These are phyloP conservation scores for Ascochyta fabae DNA, from an alignment of 2,329 filamentous ascomycete species.

Conservation along the genomic window DNA sequence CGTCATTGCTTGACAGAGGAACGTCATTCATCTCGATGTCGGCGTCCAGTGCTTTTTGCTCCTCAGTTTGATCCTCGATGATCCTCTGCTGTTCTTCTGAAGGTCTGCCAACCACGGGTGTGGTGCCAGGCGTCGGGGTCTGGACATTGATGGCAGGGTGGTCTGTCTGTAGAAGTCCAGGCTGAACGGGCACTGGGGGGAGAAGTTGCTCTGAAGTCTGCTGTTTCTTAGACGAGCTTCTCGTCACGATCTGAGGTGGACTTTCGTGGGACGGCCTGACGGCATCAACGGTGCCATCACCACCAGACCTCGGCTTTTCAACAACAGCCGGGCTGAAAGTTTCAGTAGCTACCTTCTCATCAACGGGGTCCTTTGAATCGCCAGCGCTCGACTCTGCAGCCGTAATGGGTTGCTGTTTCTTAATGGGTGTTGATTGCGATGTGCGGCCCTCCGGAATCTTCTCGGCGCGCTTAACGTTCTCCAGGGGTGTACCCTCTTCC, in stretches of 20 bases:
- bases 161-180: slow-evolving; percentile 41
- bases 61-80: slow-evolving; percentile 58
- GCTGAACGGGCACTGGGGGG: slow-evolving; percentile 41
- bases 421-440: slow-evolving; percentile 58
- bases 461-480: slow-evolving; percentile 52
- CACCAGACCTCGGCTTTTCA: slow-evolving; percentile 31
- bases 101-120: slow-evolving; percentile 41
- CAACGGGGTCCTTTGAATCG: slow-evolving; percentile 54
- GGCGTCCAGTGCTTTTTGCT: slow-evolving; percentile 58
- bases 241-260: slow-evolving; percentile 37
- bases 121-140: slow-evolving; percentile 54
- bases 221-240: slow-evolving; percentile 44
- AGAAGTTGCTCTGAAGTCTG: slow-evolving; percentile 33
- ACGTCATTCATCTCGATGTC: slow-evolving; percentile 71
- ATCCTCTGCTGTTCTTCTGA: slow-evolving; percentile 49
- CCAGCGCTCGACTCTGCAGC: slow-evolving; percentile 52
- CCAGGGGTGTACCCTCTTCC: slow-evolving; percentile 52
- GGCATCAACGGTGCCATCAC: slow-evolving; percentile 30
- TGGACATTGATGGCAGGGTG: slow-evolving; percentile 52
- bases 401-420: slow-evolving; percentile 50
- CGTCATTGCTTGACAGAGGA: slow-evolving; percentile 59
- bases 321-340: slow-evolving; percentile 27
- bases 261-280: slow-evolving; percentile 27
- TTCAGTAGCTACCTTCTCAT: slow-evolving; percentile 51
- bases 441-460: slow-evolving; percentile 48